Evolutionary conservation across 768 basidiomycete genomes (phyloP).

Genomic region (Boletus vinaceobasis): DNA sequence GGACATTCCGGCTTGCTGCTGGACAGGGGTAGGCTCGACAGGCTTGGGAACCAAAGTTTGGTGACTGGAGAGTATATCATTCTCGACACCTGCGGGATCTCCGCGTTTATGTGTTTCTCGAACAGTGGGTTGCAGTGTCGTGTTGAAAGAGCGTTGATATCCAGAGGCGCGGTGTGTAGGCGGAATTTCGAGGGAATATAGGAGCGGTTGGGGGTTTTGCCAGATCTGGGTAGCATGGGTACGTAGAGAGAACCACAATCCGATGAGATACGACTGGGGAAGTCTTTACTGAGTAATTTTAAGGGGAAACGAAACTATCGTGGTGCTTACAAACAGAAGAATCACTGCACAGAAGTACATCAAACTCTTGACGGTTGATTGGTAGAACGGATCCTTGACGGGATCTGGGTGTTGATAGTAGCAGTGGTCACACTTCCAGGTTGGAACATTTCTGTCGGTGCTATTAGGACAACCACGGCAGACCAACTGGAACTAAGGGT

Average conservation of each 20-base stretch:
- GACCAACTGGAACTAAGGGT: conserved; percentile 73
- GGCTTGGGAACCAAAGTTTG: conserved; percentile 37
- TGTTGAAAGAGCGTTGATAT: conserved; percentile 50
- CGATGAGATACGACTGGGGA: conserved; percentile 87
- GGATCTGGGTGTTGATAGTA: conserved; percentile 95
- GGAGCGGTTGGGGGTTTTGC: conserved; percentile 90
- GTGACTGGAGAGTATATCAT: conserved; percentile 34
- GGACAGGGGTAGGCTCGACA: conserved; percentile 17
- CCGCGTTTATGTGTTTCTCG: conserved; percentile 43
- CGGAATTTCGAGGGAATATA: conserved; percentile 63
- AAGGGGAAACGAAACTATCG: background rate
- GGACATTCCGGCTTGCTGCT: conserved; percentile 14
- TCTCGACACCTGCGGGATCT: conserved; percentile 34
- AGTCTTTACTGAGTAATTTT: conserved; percentile 2
- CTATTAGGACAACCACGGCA: conserved; percentile 73
- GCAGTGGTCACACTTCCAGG: conserved; percentile 88
- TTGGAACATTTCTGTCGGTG: conserved; percentile 25
- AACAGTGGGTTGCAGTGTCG: conserved; percentile 5
- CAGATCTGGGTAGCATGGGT: conserved; percentile 99
- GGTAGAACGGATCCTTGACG: conserved; percentile 92
- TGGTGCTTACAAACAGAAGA: conserved; percentile 73
- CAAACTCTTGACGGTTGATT: conserved; percentile 88
- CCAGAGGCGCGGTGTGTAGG: conserved; percentile 53
- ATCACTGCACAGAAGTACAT: conserved; percentile 96
- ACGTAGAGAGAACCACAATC: conserved; percentile 96